phyloP scores from a whole-genome alignment of 2,329 filamentous ascomycete species.

The Lecanicillium sp. region DNA sequence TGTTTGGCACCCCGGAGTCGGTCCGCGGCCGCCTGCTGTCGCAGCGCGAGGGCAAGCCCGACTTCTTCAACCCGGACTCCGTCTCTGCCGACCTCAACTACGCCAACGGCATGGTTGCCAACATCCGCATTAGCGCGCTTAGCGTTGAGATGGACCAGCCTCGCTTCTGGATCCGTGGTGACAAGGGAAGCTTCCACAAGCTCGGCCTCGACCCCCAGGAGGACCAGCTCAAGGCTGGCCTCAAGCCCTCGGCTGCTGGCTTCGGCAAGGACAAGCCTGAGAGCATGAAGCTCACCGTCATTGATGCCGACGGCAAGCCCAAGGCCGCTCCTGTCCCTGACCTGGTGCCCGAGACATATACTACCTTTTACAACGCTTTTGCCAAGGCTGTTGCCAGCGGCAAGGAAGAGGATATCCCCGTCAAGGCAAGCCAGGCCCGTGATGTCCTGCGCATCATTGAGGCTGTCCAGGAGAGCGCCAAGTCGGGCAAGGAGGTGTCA shows the following conservation, averaged over 20 bases:
- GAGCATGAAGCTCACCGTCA: conserved; percentile 51
- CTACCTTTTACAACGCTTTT: conserved; percentile 54
- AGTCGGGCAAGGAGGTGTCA: conserved; percentile 35
- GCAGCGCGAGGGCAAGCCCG: conserved; percentile 45
- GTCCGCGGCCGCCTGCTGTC: conserved; percentile 63
- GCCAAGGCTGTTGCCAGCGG: conserved; percentile 39
- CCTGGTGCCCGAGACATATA: conserved; percentile 59
- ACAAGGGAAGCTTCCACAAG: conserved; percentile 70
- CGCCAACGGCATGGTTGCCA: conserved; percentile 52
- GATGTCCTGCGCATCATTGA: conserved; percentile 48
- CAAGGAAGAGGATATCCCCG: conserved; percentile 42
- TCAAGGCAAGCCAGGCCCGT: conserved; percentile 42
- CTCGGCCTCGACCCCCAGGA: conserved; percentile 65
- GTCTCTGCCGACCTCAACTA: conserved; percentile 62
- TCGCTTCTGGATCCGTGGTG: conserved; percentile 70
- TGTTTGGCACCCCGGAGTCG: conserved; percentile 61
- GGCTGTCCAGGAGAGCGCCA: conserved; percentile 41
- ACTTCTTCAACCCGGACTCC: conserved; percentile 47
- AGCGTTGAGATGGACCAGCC: conserved; percentile 63
- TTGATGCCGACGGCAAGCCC: conserved; percentile 43
- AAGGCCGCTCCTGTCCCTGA: conserved; percentile 46
- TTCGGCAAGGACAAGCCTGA: conserved; percentile 59
- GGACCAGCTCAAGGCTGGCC: conserved; percentile 59
- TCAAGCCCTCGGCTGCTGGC: conserved; percentile 49
- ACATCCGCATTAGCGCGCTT: conserved; percentile 61